These are phyloP conservation scores for Pseudocercospora macadamiae DNA, from an alignment of 2,329 filamentous ascomycete species.

Conservation along the genomic window DNA sequence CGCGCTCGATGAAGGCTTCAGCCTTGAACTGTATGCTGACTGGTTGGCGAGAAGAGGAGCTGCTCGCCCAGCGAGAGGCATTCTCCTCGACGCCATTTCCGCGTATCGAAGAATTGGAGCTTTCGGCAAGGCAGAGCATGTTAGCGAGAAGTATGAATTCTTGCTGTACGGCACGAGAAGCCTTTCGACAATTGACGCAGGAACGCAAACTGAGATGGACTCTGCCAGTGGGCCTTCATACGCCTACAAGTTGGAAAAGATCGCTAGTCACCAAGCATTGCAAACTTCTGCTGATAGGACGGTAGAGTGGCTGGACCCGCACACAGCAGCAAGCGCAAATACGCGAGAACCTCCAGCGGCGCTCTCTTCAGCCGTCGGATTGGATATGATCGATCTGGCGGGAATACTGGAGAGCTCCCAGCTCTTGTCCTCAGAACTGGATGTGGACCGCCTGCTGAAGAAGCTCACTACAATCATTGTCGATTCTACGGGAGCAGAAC, in stretches of 20 bases:
- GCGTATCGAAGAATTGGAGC: conserved; percentile 72
- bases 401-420: conserved; percentile 79
- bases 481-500: conserved; percentile 73
- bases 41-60: conserved; percentile 68
- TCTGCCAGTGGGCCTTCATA: conserved; percentile 49
- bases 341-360: conserved; percentile 37
- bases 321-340: conserved; percentile 38
- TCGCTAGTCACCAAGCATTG: conserved; percentile 44
- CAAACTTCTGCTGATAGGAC: conserved; percentile 51
- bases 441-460: conserved; percentile 73
- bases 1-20: conserved; percentile 71
- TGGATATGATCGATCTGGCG: conserved; percentile 82
- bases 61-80: conserved; percentile 68
- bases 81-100: conserved; percentile 67
- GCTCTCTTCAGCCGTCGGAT: conserved; percentile 59
- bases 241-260: conserved; percentile 47
- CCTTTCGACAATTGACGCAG: conserved; percentile 63
- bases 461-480: conserved; percentile 83
- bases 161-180: conserved; percentile 67
- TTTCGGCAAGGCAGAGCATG: conserved; percentile 67
- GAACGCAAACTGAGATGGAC: conserved; percentile 69
- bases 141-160: conserved; percentile 69
- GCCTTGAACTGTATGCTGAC: conserved; percentile 73
- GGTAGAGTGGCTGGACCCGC: conserved; percentile 54
- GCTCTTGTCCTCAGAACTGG: conserved; percentile 75